Conservation (phyloP, 2,329 filamentous ascomycete genomes). For the Fusarium verticillioides region DNA sequence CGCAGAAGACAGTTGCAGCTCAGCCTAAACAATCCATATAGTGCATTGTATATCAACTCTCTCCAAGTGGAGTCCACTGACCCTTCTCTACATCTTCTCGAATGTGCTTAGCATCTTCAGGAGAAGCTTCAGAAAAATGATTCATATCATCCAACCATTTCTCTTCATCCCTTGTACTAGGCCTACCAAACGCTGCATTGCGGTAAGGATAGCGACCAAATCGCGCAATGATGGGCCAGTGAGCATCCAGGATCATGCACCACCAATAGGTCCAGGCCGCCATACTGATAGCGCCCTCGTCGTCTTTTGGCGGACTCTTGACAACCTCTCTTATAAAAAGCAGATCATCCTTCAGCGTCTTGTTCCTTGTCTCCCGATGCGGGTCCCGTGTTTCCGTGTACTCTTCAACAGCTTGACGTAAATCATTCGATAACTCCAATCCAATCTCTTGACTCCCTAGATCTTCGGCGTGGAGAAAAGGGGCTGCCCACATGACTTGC, state of each 20-base stretch:
- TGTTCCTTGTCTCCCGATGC: not conserved
- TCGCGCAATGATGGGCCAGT: slow-evolving; percentile 11
- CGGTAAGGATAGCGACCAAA: slow-evolving; percentile 14
- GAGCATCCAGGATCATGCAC: slow-evolving; percentile 17
- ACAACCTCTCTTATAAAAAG: not conserved
- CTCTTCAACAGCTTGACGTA: not conserved
- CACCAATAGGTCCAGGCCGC: slow-evolving; percentile 6
- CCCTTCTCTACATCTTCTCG: not conserved
- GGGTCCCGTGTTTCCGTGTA: not conserved
- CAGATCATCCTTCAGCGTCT: not conserved
- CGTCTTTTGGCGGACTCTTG: not conserved
- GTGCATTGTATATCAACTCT: not conserved
- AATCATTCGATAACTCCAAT: not conserved
- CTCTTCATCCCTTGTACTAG: not conserved
- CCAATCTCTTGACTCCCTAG: slow-evolving; percentile 2
- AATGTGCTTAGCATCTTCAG: not conserved
- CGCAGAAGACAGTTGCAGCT: fast-evolving
- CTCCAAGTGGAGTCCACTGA: not conserved
- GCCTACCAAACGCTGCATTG: not conserved
- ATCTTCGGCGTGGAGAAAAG: slow-evolving; percentile 7
- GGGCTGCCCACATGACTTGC: slow-evolving; percentile 10
- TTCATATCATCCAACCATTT: not conserved
- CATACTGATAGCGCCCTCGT: not conserved
- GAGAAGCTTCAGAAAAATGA: not conserved
- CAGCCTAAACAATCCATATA: not conserved